Percentiles rank a stretch among this genome's conserved stretches.
phyloP scores from a whole-genome alignment of 345 rosid species.

The Mercurialis annua region DNA sequence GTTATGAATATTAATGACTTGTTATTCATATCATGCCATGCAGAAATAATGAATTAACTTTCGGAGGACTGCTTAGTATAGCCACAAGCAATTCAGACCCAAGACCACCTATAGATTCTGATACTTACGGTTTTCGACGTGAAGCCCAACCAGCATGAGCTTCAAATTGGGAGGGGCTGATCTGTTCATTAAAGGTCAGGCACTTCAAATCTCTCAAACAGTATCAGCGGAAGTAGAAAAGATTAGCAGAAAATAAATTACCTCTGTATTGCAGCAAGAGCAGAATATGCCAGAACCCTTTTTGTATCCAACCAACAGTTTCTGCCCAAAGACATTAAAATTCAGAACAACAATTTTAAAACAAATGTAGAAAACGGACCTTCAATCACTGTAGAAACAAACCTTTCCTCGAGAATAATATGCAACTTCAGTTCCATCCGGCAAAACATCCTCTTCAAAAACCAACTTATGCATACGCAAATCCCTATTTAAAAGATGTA shows the following conservation, averaged over 20 bases:
- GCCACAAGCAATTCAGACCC: not conserved
- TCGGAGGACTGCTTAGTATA: not conserved
- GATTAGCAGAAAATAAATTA: slow-evolving; percentile 26
- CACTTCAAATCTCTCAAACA: slow-evolving; percentile 15
- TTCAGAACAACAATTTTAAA: slow-evolving; percentile 21
- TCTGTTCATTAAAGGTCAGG: slow-evolving; percentile 42
- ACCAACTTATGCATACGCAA: slow-evolving; percentile 78
- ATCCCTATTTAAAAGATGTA: slow-evolving; percentile 51
- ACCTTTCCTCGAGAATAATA: slow-evolving; percentile 86
- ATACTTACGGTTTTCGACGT: slow-evolving; percentile 92
- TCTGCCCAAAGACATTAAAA: slow-evolving; percentile 46
- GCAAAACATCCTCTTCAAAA: slow-evolving; percentile 77
- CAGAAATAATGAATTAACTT: not conserved
- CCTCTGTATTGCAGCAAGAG: slow-evolving; percentile 78
- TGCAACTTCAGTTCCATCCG: slow-evolving; percentile 88
- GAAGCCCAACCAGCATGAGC: slow-evolving; percentile 95
- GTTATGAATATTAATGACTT: not conserved
- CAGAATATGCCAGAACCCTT: slow-evolving; percentile 79
- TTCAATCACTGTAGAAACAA: slow-evolving; percentile 18
- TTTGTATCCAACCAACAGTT: slow-evolving; percentile 77
- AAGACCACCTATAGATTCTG: not conserved
- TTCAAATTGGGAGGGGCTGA: slow-evolving; percentile 91
- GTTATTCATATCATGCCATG: not conserved
- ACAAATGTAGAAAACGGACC: slow-evolving; percentile 9
- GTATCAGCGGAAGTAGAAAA: slow-evolving; percentile 16